phyloP scores from a whole-genome alignment of 345 rosid genomes.

The Citrus reticulata region DNA sequence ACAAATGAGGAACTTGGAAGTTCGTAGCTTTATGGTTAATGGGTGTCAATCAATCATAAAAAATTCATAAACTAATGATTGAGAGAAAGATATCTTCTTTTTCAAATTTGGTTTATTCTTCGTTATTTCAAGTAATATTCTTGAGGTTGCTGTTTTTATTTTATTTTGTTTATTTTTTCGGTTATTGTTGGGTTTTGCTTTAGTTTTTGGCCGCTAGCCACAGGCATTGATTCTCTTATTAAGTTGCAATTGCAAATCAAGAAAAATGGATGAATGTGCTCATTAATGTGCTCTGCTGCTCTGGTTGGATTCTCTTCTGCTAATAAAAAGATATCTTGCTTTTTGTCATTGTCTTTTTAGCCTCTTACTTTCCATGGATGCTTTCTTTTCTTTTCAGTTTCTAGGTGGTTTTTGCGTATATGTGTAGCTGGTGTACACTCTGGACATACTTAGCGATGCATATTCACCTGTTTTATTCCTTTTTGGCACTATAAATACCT shows the following conservation, averaged over 20 bases:
- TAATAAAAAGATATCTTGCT: conserved; percentile 48
- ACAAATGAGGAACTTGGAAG: conserved; percentile 20
- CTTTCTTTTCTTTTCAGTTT: conserved; percentile 32
- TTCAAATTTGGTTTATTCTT: conserved; percentile 45
- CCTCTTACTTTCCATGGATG: conserved; percentile 49
- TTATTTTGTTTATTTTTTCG: conserved; percentile 7
- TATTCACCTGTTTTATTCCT: conserved; percentile 56
- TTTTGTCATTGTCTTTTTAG: conserved; percentile 37
- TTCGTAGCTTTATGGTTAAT: conserved; percentile 35
- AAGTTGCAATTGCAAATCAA: conserved; percentile 33
- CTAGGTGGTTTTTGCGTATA: conserved; percentile 30
- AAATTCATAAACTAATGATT: conserved; percentile 61
- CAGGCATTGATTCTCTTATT: conserved; percentile 65
- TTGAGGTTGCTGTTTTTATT: conserved; percentile 11
- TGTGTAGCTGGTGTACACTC: conserved; percentile 45
- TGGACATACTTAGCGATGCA: conserved; percentile 34
- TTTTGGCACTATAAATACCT: conserved; percentile 52
- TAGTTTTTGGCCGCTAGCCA: conserved; percentile 40
- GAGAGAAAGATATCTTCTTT: conserved; percentile 35
- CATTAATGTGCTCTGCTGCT: conserved; percentile 18
- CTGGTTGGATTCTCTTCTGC: conserved; percentile 34
- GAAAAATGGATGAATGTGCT: conserved; percentile 26
- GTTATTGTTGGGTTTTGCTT: conserved; percentile 26
- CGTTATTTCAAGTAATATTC: conserved; percentile 56
- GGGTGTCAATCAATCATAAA: conserved; percentile 63